Evolutionary conservation across 345 rosid genomes (phyloP).

Genomic region (Rhodamnia argentea): DNA sequence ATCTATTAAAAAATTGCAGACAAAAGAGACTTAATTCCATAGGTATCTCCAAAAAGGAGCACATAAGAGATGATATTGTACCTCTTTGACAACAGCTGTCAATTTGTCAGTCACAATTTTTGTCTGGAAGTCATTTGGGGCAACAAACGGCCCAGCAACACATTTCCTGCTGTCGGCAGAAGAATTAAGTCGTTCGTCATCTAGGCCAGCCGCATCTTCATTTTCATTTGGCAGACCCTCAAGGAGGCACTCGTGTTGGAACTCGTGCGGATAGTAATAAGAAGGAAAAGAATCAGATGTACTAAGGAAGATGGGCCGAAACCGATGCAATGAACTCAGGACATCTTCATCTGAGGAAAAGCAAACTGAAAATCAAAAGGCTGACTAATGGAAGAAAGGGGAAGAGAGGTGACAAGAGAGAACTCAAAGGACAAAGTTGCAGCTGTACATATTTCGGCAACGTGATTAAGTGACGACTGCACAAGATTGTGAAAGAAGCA

Average conservation of each 20-base stretch:
- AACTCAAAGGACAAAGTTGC: slow-evolving; percentile 1
- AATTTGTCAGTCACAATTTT: slow-evolving; percentile 34
- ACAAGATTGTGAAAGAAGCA: slow-evolving; percentile 69
- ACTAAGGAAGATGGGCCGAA: slow-evolving; percentile 61
- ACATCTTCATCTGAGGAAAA: slow-evolving; percentile 69
- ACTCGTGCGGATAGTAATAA: slow-evolving; percentile 50
- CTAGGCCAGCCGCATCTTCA: slow-evolving; percentile 16
- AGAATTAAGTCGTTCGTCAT: slow-evolving; percentile 26
- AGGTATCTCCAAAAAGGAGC: background rate
- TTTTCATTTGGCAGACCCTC: slow-evolving; percentile 30
- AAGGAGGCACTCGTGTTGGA: slow-evolving; percentile 56
- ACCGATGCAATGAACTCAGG: slow-evolving; percentile 51
- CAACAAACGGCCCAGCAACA: slow-evolving; percentile 60
- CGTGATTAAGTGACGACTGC: slow-evolving; percentile 61
- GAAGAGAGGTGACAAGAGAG: background rate
- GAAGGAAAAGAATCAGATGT: slow-evolving; percentile 40
- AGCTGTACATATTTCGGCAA: slow-evolving; percentile 66
- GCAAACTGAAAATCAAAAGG: background rate
- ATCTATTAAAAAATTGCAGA: slow-evolving; percentile 26
- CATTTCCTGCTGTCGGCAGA: slow-evolving; percentile 41
- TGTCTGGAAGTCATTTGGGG: slow-evolving; percentile 40
- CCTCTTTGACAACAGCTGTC: slow-evolving; percentile 55
- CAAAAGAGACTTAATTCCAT: background rate
- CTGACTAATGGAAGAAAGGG: background rate
- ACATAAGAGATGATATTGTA: slow-evolving; percentile 10